phyloP scores from a whole-genome alignment of 148 eudicot genomes.

The Hydrangea macrophylla region DNA sequence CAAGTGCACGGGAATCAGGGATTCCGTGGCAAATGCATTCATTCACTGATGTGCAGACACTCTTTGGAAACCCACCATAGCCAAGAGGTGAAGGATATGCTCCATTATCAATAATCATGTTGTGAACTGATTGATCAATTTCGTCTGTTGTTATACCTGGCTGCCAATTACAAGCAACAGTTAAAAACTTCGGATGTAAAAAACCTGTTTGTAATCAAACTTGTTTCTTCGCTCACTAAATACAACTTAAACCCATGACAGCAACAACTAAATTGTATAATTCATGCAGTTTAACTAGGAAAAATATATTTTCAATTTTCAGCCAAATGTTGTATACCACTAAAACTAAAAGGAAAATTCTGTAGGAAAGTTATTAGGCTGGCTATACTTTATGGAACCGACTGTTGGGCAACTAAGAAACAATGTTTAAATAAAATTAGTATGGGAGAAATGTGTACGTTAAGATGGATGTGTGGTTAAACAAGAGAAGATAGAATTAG shows the following conservation, averaged over 20 bases:
- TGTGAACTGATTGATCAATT: constrained; percentile 97
- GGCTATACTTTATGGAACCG: too few relatives aligned
- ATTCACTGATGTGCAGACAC: constrained; percentile 98
- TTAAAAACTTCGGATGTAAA: not conserved
- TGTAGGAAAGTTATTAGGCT: too few relatives aligned
- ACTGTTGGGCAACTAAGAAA: too few relatives aligned
- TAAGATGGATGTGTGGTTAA: too few relatives aligned
- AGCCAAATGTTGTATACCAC: not conserved
- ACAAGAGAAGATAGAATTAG: too few relatives aligned
- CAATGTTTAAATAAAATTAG: too few relatives aligned
- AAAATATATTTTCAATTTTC: not conserved
- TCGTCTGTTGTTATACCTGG: constrained; percentile 95
- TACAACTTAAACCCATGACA: not conserved
- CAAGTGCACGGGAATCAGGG: constrained; percentile 92
- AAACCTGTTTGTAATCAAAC: not conserved
- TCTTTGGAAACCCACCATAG: constrained; percentile 97
- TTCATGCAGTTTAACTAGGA: constrained; percentile 1
- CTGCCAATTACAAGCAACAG: constrained; percentile 50
- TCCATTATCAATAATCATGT: constrained; percentile 94
- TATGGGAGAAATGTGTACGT: too few relatives aligned
- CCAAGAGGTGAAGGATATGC: constrained; percentile 99
- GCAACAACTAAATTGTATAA: not conserved
- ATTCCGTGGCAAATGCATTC: constrained; percentile 99
- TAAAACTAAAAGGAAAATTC: not conserved
- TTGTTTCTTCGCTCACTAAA: not conserved